Evolutionary conservation across 305 asterid genomes (phyloP).

Genomic region (Fraxinus floribunda): DNA sequence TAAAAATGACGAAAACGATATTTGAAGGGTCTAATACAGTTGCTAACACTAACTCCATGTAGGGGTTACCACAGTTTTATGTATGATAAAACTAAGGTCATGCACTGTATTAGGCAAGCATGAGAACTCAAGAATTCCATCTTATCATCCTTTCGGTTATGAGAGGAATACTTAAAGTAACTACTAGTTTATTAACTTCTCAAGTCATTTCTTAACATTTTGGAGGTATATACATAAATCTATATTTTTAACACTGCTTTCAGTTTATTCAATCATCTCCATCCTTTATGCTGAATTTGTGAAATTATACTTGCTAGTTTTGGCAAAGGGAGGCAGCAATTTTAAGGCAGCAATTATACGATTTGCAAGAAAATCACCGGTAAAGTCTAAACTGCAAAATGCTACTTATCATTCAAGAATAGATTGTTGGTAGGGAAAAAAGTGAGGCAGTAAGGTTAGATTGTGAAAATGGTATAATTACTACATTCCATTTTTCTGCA

Average conservation of each 20-base stretch:
- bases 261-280: not conserved
- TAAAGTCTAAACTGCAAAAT: slow-evolving; percentile 23
- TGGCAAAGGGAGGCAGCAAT: slow-evolving; percentile 86
- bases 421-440: too few species aligned
- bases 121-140: not conserved
- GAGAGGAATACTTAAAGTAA: not conserved
- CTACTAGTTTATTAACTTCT: not conserved
- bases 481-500: too few species aligned
- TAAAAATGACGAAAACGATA: not conserved
- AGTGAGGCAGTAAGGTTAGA: too few species aligned
- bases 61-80: not conserved
- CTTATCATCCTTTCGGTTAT: not conserved
- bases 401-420: not conserved
- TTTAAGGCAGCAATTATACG: slow-evolving; percentile 63
- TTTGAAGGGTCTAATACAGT: not conserved
- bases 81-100: not conserved
- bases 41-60: not conserved
- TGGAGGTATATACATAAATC: not conserved
- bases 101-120: not conserved
- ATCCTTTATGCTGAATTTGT: slow-evolving; percentile 7
- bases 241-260: not conserved
- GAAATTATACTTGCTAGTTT: slow-evolving; percentile 41
- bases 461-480: too few species aligned
- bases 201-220: not conserved
- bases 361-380: slow-evolving; percentile 70